Base-by-base conservation (phyloP, 1,284 basidiomycete species). In the Leucoagaricus sp. region DNA sequence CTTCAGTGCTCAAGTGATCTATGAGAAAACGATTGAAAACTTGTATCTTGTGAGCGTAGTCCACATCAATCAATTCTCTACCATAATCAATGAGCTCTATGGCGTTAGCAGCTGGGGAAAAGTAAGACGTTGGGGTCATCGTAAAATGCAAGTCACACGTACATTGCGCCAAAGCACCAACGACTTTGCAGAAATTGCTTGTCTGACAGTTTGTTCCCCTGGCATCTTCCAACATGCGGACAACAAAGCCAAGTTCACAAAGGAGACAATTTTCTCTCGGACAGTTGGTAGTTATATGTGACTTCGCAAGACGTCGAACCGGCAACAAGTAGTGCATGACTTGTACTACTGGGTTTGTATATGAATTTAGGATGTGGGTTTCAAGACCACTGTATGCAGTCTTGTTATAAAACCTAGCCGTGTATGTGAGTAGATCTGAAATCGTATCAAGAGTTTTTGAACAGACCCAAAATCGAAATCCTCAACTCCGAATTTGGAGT, bases 401-500 rank as follows among this genome's bases (percentile, higher is more conserved):
- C 67, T 85, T 87, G 72, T 97, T 97, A 74, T 94, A 97, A 69
- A 93, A 97, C 1, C 94, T 95, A 58, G 8, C 8, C 8, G 6
- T 21, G 12, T 10, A n/a, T n/a, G 25, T 57, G n/a, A 52, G 25
- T n/a, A n/a, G 12, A 48, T 12, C 15, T 21, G 9, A 6, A 19
- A 15, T 7, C 19, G n/a, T n/a, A 19, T 12, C 15, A 15, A 23
- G 29, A 31, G 12, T 8, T 40, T 49, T 36, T 36, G 0, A 34
- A 67, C 78, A 58, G 66, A 93, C 92, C 83, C 96, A 68, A 99
- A 99, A 71, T 99, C 97, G 67, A 99, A 99, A 72, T 99, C 96
- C 69, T 96, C 96, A 25, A 98, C 93, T n/a, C 96, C 96, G 64
- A 99, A 99, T 65, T 94, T 94, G 47, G 94, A 96, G 71, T 99